Base-by-base conservation (phyloP, 2,329 filamentous ascomycete species). In the Monilinia aucupariae region DNA sequence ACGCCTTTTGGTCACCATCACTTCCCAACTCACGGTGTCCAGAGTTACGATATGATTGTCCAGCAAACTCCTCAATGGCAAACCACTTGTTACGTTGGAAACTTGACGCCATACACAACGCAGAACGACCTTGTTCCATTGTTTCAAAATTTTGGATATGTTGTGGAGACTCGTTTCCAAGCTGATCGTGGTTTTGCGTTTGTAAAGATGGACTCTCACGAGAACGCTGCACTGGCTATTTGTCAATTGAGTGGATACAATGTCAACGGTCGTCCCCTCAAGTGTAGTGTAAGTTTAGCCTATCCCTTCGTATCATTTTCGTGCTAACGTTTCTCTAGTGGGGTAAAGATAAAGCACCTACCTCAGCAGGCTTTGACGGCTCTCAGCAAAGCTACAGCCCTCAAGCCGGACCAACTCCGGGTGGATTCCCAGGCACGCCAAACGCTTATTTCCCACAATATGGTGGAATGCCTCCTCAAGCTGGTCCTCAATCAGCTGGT, bases 141-240 rank as follows among this genome's bases (percentile, higher is more conserved):
- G 45, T 99, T 99, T 82, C 91, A 96, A 77, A 97, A 97, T 80
- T 99, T 97, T 74, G 94, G 94, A 63, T 97, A 91, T 73, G 94
- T 99, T 51, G 90, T 96, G 59, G 94, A 99, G 79, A 97, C 93
- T 58, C 90, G 94, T 65, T 96, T 99, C 83, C 94, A 99, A 78
- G 92, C 94, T 62, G 94, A 99, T 76, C 90, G 94, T 70, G 94
- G 94, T 17, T 99, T 99, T 75, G 92, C 94, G 9, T 99, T 99
- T 76, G 91, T 99, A 77, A 99, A 99, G 82, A 96, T 99, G 92
- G 94, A 99, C 75, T 89, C 87, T 8, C 94, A 99, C 74, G 94
- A 99, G 79, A 97, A 97, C 73, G 94, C 94, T 3, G 92, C 94
- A 61, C 96, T 96, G 89, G 92, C 92, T 41, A 99, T 99, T 73